Base-by-base conservation (phyloP, 164 flowering plant species). In the Pachysandra terminalis region DNA sequence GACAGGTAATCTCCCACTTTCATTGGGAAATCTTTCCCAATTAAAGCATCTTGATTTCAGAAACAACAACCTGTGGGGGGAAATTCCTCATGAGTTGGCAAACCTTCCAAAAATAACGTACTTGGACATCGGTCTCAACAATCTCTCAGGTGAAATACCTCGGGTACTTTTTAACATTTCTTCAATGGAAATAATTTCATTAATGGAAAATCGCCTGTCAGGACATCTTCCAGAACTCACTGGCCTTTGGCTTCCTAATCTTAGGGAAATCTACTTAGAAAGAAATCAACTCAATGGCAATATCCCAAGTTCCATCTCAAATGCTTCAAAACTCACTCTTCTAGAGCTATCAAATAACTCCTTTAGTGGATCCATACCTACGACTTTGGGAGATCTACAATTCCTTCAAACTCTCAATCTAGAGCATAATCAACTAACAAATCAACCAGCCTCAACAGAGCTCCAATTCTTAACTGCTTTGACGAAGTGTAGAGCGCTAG, bases 321-420 rank as follows among this genome's bases (percentile, higher is more conserved):
- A 27, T 59, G 45, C 63, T 19, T 27, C 63, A 4, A 59, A n/a
- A 19, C 63, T 59, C 23, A 32, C 22, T 32, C 19, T 59, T 8
- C 32, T 59, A 32, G 41, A 32, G 45, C 63, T 59, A 59, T 59
- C 41, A 28, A 3, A 17, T 9, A 59, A 59, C 35, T n/a, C 17
- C 23, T 59, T 59, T 7, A 59, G 40, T 32, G 63, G 63, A 9
- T 32, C 63, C 17, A 45, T 59, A 15, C 63, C 63, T 22, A 59
- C 35, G 22, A 32, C 21, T 59, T 59, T 59, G 41, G 63, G 63
- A n/a, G 28, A 19, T 59, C 24, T 59, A 28, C 63, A 21, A 59
- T 19, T 59, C 41, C 63, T 59, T 59, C 9, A 32, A 32, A 17
- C 13, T 5, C 63, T 59, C 45, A 28, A 59, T 19, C 21, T 59